Conservation (phyloP, 495 filamentous ascomycete genomes). For the Penicillium cataractarum region DNA sequence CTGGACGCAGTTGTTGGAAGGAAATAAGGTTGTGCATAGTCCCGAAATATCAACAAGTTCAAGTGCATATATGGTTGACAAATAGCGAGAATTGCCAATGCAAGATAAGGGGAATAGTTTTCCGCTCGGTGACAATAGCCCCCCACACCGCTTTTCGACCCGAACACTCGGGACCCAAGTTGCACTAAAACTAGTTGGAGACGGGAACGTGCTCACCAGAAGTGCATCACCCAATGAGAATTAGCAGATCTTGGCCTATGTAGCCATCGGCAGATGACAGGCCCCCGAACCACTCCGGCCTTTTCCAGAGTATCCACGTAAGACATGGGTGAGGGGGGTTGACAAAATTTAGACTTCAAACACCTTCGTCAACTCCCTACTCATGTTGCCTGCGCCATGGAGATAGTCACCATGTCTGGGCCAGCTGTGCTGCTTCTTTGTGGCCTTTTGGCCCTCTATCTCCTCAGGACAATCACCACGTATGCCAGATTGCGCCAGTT, state of each 20-base stretch:
- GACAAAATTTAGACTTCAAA: not conserved
- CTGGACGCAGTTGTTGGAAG: too few relatives aligned
- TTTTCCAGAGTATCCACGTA: not conserved
- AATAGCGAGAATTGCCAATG: too few relatives aligned
- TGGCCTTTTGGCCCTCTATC: slow-evolving; percentile 22
- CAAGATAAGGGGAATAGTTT: not conserved
- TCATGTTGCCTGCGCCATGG: slow-evolving; percentile 12
- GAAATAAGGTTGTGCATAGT: not conserved
- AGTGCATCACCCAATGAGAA: not conserved
- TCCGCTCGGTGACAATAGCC: not conserved
- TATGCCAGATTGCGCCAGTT: slow-evolving; percentile 23
- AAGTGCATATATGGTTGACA: too few relatives aligned
- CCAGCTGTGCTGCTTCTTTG: slow-evolving; percentile 15
- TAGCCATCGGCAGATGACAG: not conserved
- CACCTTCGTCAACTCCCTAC: not conserved
- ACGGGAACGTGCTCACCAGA: not conserved
- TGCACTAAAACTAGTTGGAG: not conserved
- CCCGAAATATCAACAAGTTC: not conserved
- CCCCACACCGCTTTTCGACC: not conserved
- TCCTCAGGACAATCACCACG: slow-evolving; percentile 10
- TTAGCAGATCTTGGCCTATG: not conserved
- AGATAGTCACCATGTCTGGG: slow-evolving; percentile 7
- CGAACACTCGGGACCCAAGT: not conserved
- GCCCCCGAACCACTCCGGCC: not conserved
- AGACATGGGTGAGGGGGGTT: slow-evolving; percentile 1